These are phyloP conservation scores for Forsythia suspensa DNA, from an alignment of 257 asterid species.

Conservation along the genomic window DNA sequence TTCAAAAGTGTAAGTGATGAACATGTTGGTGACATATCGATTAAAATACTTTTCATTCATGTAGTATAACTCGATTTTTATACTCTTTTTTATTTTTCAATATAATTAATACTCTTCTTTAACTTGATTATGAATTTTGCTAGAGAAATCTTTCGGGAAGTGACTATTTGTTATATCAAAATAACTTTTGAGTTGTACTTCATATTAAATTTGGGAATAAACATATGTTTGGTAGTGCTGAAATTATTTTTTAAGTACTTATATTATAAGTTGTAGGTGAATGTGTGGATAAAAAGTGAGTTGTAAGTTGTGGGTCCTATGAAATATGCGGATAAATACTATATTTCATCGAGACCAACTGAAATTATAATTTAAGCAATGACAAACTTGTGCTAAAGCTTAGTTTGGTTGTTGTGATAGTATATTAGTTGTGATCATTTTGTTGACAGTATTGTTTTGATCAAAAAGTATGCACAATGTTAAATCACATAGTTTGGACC, in stretches of 20 bases:
- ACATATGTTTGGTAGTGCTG: no score
- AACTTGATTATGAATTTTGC: not conserved
- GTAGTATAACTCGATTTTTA: not conserved
- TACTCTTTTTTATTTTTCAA: not conserved
- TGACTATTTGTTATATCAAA: not conserved
- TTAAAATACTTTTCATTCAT: not conserved
- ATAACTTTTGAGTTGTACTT: not conserved
- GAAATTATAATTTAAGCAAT: no score
- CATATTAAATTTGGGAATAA: not conserved
- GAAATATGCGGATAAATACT: no score
- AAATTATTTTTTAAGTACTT: no score
- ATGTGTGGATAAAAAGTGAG: no score
- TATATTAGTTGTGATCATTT: not conserved
- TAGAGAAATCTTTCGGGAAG: not conserved
- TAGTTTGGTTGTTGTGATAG: not conserved
- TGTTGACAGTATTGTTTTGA: not conserved
- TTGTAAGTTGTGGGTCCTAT: no score
- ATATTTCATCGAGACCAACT: no score
- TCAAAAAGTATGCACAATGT: not conserved
- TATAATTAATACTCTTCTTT: not conserved
- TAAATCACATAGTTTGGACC: not conserved
- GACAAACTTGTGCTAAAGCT: no score
- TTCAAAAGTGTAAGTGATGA: not conserved
- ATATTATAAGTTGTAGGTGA: no score
- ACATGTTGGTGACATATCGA: not conserved